Base-by-base conservation (phyloP, 2,329 filamentous ascomycete genomes). In the Fusarium coffeatum region DNA sequence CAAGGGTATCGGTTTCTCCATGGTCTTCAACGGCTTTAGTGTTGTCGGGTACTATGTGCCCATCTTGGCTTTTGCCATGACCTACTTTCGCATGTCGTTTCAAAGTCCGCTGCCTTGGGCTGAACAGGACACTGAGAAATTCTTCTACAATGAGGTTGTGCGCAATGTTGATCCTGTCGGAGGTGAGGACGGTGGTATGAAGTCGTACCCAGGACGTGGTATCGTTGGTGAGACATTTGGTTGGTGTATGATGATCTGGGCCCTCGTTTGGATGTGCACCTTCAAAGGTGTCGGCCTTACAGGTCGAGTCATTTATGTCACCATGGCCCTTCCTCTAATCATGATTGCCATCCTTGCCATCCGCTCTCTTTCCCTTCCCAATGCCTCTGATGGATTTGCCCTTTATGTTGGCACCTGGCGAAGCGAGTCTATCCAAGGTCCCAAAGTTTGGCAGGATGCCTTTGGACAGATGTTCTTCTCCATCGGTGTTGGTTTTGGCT, bases 191-290 rank as follows among this genome's bases (percentile, higher is more conserved):
- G 70, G 67, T 2, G 53, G 59, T 5, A 4, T 72, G 9, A 59
- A 50, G 45, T 46, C 46, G 1, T 88, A 87, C 56, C 80, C 82
- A 0, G 79, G 79, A 1, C 74, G 78, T 3, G 78, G 76, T 0
- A 73, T 88, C 9, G 74, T 87, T 3, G 85, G 84, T 0, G 86
- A 88, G 72, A 86, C 84, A 0, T 84, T 85, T 1, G 84, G 83
- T 1, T 88, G 86, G 86, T 82, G 78, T 25, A 78, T 83, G 20
- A 87, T 88, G 66, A 83, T 85, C 58, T 87, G 86, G 85, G 84
- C 87, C 70, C 55, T 87, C 8, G 82, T 88, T 32, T 87, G 86
- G 85, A 71, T 88, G 22, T 87, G 85, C 60, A 86, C 88, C 68
- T 87, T 87, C 74, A 85, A 85, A 56, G 84, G 87, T 15, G 84